Conservation (phyloP, 1,284 basidiomycete genomes). For the Albatrellus sp. region DNA sequence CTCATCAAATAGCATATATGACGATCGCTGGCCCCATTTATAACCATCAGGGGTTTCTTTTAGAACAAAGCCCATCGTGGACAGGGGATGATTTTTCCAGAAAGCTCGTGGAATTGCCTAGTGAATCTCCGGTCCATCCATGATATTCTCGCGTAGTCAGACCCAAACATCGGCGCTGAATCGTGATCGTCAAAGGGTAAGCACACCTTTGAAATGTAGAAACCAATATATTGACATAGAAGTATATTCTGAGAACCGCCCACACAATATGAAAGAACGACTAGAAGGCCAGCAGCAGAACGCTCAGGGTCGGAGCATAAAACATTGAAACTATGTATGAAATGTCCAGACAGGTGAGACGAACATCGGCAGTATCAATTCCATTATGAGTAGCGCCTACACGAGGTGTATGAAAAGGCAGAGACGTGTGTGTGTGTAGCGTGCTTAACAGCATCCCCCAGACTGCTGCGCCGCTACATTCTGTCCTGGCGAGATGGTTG, state of each 20-base stretch:
- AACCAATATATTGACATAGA: conserved; percentile 1
- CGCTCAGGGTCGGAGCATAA: neutral
- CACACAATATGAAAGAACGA: neutral
- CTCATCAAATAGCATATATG: too few species aligned
- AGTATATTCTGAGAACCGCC: neutral
- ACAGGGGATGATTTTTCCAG: too few species aligned
- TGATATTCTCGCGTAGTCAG: too few species aligned
- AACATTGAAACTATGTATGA: neutral
- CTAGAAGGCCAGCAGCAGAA: neutral
- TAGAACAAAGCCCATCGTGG: too few species aligned
- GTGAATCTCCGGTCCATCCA: too few species aligned
- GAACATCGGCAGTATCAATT: neutral
- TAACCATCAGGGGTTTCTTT: too few species aligned
- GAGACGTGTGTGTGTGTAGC: neutral
- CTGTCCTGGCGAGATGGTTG: conserved; percentile 62
- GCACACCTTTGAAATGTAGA: neutral
- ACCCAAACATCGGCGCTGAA: too few species aligned
- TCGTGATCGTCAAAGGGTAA: too few species aligned
- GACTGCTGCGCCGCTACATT: conserved; percentile 63
- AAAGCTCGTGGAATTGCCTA: too few species aligned
- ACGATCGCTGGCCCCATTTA: too few species aligned
- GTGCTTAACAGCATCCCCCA: conserved; percentile 61
- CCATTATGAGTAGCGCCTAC: neutral
- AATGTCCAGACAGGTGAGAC: neutral
- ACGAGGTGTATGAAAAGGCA: neutral